Evolutionary conservation across 108 stramenopile species (phyloP).

Genomic region (Cyclotella cryptica): DNA sequence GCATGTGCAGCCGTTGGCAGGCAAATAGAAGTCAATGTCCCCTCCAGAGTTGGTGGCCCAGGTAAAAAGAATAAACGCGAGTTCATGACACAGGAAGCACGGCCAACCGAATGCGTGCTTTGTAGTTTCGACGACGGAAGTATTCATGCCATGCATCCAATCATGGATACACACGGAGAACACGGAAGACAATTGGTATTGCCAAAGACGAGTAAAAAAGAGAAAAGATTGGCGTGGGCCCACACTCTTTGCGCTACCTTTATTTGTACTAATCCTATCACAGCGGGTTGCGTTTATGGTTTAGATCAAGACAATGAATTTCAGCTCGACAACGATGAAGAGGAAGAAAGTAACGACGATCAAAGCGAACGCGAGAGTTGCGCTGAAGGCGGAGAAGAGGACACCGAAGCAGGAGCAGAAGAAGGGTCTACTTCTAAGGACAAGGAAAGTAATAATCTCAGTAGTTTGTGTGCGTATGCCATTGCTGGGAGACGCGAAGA

Average conservation of each 20-base stretch:
- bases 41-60: slow-evolving; percentile 38
- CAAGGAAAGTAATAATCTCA: slow-evolving; percentile 23
- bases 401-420: background rate
- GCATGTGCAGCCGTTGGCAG: slow-evolving; percentile 56
- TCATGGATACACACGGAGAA: slow-evolving; percentile 52
- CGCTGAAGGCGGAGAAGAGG: slow-evolving; percentile 1
- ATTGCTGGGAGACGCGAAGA: slow-evolving; percentile 16
- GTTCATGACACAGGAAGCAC: slow-evolving; percentile 32
- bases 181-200: slow-evolving; percentile 52
- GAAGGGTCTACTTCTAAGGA: background rate
- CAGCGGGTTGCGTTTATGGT: slow-evolving; percentile 51
- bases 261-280: slow-evolving; percentile 17
- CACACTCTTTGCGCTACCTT: slow-evolving; percentile 56
- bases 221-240: slow-evolving; percentile 58
- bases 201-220: slow-evolving; percentile 9
- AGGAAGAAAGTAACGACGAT: slow-evolving; percentile 28
- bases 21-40: slow-evolving; percentile 47
- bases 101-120: slow-evolving; percentile 64
- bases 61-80: slow-evolving; percentile 30
- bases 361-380: slow-evolving; percentile 1
- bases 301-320: slow-evolving; percentile 34
- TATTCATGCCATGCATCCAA: slow-evolving; percentile 68
- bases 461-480: background rate
- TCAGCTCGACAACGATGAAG: slow-evolving; percentile 27
- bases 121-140: slow-evolving; percentile 47